phyloP scores from a whole-genome alignment of 768 basidiomycete species.

The Tephrocybe sp. region DNA sequence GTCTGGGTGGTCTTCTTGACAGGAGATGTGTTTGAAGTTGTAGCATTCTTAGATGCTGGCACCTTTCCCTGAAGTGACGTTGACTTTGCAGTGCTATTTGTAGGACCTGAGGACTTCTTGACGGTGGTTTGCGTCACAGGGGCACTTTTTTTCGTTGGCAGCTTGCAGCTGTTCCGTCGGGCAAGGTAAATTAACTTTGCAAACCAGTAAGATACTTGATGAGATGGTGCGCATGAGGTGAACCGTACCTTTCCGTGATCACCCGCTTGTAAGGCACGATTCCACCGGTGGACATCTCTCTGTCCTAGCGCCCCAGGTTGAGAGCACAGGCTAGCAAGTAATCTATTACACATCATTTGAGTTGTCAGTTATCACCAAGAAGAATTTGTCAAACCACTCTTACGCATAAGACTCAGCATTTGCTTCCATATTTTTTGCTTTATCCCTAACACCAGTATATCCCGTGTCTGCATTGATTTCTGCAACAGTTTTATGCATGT shows the following conservation, averaged over 20 bases:
- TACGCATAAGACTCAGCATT: conserved; percentile 3
- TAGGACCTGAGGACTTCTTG: not conserved
- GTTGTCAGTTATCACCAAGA: too few species aligned
- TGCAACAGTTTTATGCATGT: not conserved
- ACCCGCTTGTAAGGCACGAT: not conserved
- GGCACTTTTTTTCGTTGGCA: not conserved
- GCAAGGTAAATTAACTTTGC: not conserved
- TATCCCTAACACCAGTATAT: not conserved
- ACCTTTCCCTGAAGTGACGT: not conserved
- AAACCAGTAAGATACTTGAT: not conserved
- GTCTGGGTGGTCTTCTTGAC: not conserved
- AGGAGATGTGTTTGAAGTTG: not conserved
- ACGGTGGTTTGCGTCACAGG: not conserved
- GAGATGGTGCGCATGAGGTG: not conserved
- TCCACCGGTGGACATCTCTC: not conserved
- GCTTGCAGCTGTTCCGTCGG: not conserved
- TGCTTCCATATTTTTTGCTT: not conserved
- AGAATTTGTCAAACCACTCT: too few species aligned
- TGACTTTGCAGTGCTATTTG: not conserved
- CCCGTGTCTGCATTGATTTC: not conserved
- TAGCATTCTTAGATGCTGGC: not conserved
- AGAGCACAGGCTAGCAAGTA: conserved; percentile 1
- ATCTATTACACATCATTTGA: not conserved
- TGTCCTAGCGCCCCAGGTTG: not conserved
- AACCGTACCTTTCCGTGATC: not conserved